These are phyloP conservation scores for Lactarius indigo DNA, from an alignment of 768 basidiomycete species.

Conservation along the genomic window DNA sequence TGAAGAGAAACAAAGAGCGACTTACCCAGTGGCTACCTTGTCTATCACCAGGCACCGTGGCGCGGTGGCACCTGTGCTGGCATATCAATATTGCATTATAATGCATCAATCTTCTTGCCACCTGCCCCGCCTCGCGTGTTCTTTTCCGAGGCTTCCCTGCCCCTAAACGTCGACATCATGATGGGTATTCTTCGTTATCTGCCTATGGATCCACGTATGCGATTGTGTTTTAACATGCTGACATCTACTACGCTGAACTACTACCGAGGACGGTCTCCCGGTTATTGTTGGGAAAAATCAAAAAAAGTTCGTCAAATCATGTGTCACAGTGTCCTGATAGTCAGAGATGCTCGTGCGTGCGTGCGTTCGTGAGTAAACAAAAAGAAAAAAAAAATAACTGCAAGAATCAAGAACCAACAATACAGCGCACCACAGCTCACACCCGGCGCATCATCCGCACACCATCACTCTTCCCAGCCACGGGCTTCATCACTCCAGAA, in stretches of 20 bases:
- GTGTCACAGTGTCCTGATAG: background rate
- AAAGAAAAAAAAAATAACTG: background rate
- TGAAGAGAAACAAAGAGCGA: too few species aligned
- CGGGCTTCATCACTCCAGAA: background rate
- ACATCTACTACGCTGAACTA: background rate
- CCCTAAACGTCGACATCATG: background rate
- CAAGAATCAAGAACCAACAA: background rate
- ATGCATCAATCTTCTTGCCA: too few species aligned
- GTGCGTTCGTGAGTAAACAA: constrained; percentile 16
- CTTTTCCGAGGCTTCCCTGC: background rate
- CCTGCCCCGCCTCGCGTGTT: background rate
- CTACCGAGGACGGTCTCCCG: background rate
- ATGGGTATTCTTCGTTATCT: background rate
- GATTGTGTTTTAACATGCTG: background rate
- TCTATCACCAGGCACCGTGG: too few species aligned
- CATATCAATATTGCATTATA: too few species aligned
- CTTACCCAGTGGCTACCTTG: too few species aligned
- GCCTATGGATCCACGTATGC: background rate
- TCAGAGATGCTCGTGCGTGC: constrained; percentile 11
- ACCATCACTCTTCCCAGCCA: background rate
- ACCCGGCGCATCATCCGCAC: constrained; percentile 13
- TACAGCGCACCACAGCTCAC: background rate
- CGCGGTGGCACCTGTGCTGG: background rate
- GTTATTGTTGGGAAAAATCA: background rate
- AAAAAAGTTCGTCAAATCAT: background rate